phyloP scores from a whole-genome alignment of 805 yeast genomes.

The Barnettozyma botsteinii region DNA sequence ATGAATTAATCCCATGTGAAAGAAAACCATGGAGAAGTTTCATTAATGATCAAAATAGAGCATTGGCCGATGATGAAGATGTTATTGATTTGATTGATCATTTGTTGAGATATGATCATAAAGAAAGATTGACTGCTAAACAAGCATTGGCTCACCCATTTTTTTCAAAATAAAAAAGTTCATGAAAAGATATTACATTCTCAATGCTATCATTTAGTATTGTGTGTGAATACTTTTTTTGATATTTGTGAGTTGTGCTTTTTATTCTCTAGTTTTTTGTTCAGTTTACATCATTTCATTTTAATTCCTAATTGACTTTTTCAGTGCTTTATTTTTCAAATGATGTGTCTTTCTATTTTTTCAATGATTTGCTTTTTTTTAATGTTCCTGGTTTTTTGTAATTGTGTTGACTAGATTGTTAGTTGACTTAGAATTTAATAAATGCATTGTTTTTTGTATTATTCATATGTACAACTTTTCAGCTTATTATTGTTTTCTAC shows the following conservation, averaged over 20 bases:
- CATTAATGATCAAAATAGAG: conserved; percentile 62
- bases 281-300: neutral
- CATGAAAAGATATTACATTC: neutral
- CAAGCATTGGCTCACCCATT: conserved; percentile 76
- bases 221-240: no score
- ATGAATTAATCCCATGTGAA: conserved; percentile 62
- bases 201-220: neutral
- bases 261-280: neutral
- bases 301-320: neutral
- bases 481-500: no score
- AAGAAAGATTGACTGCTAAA: conserved; percentile 78
- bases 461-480: no score
- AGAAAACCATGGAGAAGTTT: conserved; percentile 85
- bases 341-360: no score
- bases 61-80: conserved; percentile 60
- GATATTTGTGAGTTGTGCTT: no score
- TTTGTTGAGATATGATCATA: conserved; percentile 80
- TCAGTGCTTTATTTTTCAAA: no score
- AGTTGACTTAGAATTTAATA: no score
- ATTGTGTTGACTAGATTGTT: neutral
- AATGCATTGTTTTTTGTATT: no score
- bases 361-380: neutral
- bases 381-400: neutral
- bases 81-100: conserved; percentile 78
- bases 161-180: conserved; percentile 31